Base-by-base conservation (phyloP, 495 filamentous ascomycete species). In the Neurospora sp. region DNA sequence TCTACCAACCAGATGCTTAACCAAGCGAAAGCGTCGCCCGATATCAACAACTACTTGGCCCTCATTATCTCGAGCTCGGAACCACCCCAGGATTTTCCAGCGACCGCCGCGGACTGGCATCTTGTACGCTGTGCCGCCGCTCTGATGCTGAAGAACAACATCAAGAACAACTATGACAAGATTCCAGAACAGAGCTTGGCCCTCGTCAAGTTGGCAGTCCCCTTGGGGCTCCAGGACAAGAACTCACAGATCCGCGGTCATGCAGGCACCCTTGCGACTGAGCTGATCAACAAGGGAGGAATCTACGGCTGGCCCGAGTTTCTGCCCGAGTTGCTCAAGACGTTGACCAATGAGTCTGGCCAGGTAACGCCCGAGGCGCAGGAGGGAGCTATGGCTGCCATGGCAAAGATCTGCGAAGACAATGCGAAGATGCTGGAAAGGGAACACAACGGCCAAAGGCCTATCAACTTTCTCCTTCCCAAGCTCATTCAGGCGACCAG, bases 331-430 rank as follows among this genome's bases (percentile, higher is more conserved):
- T 84, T 99, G 14, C 79, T 98, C 69, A 81, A 88, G 42, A 84
- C 95, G 78, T 89, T 96, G 73, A 86, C 87, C 68, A 97, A 96
- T 78, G 85, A 90, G 71, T 82, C 82, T 16, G 91, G 93, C 4
- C 88, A 91, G 73, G 83, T 89, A 16, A 83, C 92, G 3, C 80
- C 85, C 41, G 87, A 91, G 73, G 89, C 91, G 11, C 95, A 97
- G 77, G 96, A 99, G 79, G 95, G 94, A 73, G 94, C 94, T 69
- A 97, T 98, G 92, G 89, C 91, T 35, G 94, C 96, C 14, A 85
- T 99, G 79, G 84, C 90, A 75, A 98, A 98, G 84, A 93, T 98
- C 75, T 99, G 96, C 82, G 94, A 98, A 81, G 96, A 99, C 81
- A 97, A 95, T 82, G 92, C 90, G 79, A 92, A 92, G 76, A 85